Percentiles rank a stretch among this genome's conserved stretches.
phyloP scores from a whole-genome alignment of 23 red algal species.

The Gracilaria gracilis region DNA sequence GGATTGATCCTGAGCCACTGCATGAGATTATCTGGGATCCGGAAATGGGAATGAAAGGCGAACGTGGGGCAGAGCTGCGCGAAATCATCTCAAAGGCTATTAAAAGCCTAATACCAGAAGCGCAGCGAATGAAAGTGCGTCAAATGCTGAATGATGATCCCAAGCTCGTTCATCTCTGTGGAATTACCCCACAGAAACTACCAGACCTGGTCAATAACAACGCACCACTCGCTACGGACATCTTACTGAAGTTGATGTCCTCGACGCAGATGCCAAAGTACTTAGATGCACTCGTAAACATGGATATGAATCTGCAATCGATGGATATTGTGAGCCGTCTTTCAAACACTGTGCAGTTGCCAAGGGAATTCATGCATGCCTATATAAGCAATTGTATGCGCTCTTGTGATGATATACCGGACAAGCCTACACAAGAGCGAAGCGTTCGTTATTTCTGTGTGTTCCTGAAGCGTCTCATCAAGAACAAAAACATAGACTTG shows the following conservation, averaged over 20 bases:
- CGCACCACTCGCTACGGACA: conserved; percentile 72
- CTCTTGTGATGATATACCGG: conserved; percentile 80
- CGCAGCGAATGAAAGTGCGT: too few species aligned
- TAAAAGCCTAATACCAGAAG: too few species aligned
- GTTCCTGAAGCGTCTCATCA: too few species aligned
- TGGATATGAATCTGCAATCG: conserved; percentile 91
- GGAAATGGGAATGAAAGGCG: too few species aligned
- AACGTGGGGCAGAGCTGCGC: too few species aligned
- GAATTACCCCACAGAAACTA: conserved; percentile 83
- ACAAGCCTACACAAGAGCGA: conserved; percentile 81
- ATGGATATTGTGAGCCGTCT: conserved; percentile 89
- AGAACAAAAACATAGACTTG: too few species aligned
- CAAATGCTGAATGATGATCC: conserved; percentile 75
- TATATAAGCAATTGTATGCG: conserved; percentile 91
- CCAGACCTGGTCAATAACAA: conserved; percentile 93
- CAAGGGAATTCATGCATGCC: conserved; percentile 82
- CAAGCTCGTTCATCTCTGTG: conserved; percentile 77
- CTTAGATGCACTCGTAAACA: conserved; percentile 76
- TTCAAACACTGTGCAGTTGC: conserved; percentile 78
- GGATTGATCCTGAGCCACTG: too few species aligned
- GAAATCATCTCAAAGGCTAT: too few species aligned
- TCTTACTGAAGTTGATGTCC: conserved; percentile 79
- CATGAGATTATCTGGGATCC: too few species aligned
- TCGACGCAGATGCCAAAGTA: too few species aligned
- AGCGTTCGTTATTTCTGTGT: too few species aligned